These are phyloP conservation scores for Mallotus repandus DNA, from an alignment of 441 rosid species.

Conservation along the genomic window DNA sequence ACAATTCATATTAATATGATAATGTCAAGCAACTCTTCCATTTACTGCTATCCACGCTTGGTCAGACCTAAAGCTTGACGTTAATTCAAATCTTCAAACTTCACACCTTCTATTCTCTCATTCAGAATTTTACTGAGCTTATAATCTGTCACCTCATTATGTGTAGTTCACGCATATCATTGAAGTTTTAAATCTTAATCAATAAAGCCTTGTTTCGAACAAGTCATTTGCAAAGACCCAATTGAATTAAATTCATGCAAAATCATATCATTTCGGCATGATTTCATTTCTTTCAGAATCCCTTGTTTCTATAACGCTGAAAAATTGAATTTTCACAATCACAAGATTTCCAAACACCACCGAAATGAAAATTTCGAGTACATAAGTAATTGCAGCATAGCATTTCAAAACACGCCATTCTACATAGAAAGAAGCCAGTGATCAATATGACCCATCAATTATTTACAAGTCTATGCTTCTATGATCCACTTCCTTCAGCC, in stretches of 20 bases:
- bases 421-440: background rate
- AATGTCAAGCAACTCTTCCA: constrained; percentile 2
- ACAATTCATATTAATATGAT: constrained; percentile 7
- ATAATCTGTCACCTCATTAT: background rate
- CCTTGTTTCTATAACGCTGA: too few relatives aligned
- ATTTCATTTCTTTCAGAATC: too few relatives aligned
- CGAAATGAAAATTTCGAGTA: background rate
- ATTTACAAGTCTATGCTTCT: too few relatives aligned
- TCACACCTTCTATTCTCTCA: background rate
- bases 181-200: background rate
- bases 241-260: too few relatives aligned
- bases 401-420: background rate
- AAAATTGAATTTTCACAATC: too few relatives aligned
- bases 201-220: too few relatives aligned
- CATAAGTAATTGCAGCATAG: background rate
- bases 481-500: too few relatives aligned
- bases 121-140: background rate
- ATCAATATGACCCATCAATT: background rate
- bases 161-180: background rate
- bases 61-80: background rate
- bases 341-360: too few relatives aligned
- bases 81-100: background rate
- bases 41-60: background rate
- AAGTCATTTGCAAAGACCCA: too few relatives aligned
- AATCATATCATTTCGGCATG: too few relatives aligned